These are phyloP conservation scores for Mycena filopes DNA, from an alignment of 768 basidiomycete species.

Conservation along the genomic window DNA sequence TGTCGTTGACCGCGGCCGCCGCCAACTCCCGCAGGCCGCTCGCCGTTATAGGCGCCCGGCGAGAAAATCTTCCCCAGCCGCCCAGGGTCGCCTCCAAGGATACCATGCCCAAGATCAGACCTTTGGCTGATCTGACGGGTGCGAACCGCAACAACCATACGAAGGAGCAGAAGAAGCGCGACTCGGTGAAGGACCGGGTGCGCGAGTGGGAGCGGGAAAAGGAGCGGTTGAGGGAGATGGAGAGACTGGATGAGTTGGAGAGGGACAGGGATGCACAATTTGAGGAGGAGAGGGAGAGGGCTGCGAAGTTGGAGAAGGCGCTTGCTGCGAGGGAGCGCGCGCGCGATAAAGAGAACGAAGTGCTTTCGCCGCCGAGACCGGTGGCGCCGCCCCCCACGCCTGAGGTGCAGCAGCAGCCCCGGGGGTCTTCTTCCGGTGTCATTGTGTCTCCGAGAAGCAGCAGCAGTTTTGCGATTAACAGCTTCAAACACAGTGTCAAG, in stretches of 20 bases:
- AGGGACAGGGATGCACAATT: slow-evolving; percentile 57
- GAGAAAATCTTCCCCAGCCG: slow-evolving; percentile 39
- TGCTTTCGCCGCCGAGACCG: slow-evolving; percentile 24
- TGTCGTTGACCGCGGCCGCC: slow-evolving; percentile 41
- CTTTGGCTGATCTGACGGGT: slow-evolving; percentile 52
- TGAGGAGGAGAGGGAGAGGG: slow-evolving; percentile 49
- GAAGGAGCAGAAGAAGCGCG: slow-evolving; percentile 48
- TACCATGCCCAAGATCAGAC: slow-evolving; percentile 40
- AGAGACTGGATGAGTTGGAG: slow-evolving; percentile 66
- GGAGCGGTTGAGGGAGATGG: slow-evolving; percentile 76
- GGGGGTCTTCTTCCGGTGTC: slow-evolving; percentile 2
- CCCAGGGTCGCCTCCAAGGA: slow-evolving; percentile 34
- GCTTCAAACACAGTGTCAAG: slow-evolving; percentile 77
- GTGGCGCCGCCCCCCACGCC: slow-evolving; percentile 29
- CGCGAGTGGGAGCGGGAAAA: slow-evolving; percentile 82
- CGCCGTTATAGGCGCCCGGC: slow-evolving; percentile 38
- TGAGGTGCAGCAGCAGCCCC: slow-evolving; percentile 18
- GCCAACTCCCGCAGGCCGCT: slow-evolving; percentile 46
- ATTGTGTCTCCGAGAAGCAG: slow-evolving; percentile 13
- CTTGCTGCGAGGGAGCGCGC: slow-evolving; percentile 37
- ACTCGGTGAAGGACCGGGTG: slow-evolving; percentile 68
- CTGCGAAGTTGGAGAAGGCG: slow-evolving; percentile 34
- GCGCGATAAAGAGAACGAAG: slow-evolving; percentile 41
- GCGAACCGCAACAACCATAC: slow-evolving; percentile 39
- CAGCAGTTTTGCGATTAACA: slow-evolving; percentile 55